phyloP scores from a whole-genome alignment of 140 eudicot species.

The Bidens hawaiensis region DNA sequence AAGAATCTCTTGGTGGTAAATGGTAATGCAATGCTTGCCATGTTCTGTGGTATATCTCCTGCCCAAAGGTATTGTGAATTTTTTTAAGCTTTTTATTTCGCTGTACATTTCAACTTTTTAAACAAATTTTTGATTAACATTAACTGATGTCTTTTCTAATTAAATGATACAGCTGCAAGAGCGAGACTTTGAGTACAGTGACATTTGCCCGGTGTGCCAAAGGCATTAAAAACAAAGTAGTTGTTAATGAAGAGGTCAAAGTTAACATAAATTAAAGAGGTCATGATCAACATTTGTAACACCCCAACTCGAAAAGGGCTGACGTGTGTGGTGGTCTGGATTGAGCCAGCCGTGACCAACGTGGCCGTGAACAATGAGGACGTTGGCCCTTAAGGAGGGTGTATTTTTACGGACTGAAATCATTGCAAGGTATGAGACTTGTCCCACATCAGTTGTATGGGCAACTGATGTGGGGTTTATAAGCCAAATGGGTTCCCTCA shows the following conservation, averaged over 20 bases:
- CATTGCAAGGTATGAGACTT: too few species aligned
- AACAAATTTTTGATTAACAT: neutral
- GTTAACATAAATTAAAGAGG: too few species aligned
- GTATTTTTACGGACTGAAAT: too few species aligned
- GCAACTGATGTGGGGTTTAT: too few species aligned
- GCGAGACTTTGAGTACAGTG: conserved; percentile 87
- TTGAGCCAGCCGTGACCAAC: too few species aligned
- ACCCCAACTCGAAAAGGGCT: too few species aligned
- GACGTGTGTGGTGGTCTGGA: too few species aligned
- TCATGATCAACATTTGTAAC: too few species aligned
- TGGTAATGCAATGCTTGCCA: conserved; percentile 86
- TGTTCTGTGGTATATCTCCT: conserved; percentile 95
- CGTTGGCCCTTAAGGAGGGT: too few species aligned
- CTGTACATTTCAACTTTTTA: neutral
- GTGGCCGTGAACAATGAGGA: too few species aligned
- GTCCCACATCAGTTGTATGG: too few species aligned
- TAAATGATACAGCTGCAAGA: conserved; percentile 62
- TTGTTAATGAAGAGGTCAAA: conserved; percentile 74
- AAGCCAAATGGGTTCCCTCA: too few species aligned
- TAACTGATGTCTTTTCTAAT: neutral
- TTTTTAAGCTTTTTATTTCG: neutral
- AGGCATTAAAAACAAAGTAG: conserved; percentile 86
- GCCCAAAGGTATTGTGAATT: conserved; percentile 53
- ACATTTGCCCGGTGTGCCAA: conserved; percentile 94
- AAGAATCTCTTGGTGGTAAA: conserved; percentile 97